Base-by-base conservation (phyloP, 148 eudicot species). In the Gaultheria prostrata region DNA sequence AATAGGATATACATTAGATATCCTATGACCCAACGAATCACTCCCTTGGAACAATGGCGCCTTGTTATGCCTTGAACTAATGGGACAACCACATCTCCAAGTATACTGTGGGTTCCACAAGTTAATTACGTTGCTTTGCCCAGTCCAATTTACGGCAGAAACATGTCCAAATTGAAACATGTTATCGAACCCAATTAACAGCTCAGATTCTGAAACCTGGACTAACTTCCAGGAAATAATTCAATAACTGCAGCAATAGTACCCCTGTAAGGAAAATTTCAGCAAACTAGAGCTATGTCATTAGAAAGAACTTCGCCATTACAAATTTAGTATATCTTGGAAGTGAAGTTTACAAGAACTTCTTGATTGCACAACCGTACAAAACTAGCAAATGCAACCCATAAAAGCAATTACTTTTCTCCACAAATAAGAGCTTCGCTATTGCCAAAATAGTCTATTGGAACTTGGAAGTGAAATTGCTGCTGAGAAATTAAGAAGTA, bases 91-190 rank as follows among this genome's bases (percentile, higher is more conserved):
- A 75, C 83, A 59, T 77, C 86, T 83, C 86, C 57, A 53, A 43
- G 83, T 53, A 57, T 77, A 54, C 50, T 48, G 78, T 69, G 86
- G 76, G 77, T 83, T 86, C 85, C 84, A 90, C 57, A 85, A 71
- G 33, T 59, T 82, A n/a, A 30, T 21, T 61, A 30, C 20, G 74
- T 79, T 86, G 88, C 53, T 48, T 78, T 87, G 89, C 56, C 78
- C 76, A 35, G 72, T 86, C 81, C 80, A 53, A 73, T 84, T 86
- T 26, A 89, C 57, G 26, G 94, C 89, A 84, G 91, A 90, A 69
- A 89, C 91, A 70, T 85, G 84, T 78, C 94, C 94, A 49, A 88
- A 83, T 80, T 83, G 90, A 75, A 86, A 70, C 94, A 90, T 92
- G 46, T 74, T 70, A 61, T 28, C 67, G 7, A 67, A 56, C 43